phyloP scores from a whole-genome alignment of 2,329 filamentous ascomycete species.

The Alternaria gansuensis region DNA sequence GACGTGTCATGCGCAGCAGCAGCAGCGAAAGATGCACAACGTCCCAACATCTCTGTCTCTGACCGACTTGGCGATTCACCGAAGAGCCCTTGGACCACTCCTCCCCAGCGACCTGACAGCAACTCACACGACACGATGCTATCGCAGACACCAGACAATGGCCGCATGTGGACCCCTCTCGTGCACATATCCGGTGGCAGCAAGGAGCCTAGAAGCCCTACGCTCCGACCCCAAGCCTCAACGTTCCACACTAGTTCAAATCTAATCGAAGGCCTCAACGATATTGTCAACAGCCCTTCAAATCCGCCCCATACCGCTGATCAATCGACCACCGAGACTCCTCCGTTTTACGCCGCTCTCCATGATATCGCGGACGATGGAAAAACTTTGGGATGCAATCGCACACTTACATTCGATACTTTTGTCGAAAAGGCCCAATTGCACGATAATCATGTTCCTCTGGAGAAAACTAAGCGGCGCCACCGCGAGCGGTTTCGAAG shows the following conservation, averaged over 20 bases:
- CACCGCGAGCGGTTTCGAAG: not conserved
- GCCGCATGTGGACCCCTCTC: not conserved
- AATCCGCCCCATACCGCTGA: too few species aligned
- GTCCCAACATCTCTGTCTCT: not conserved
- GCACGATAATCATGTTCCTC: not conserved
- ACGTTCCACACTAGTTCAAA: too few species aligned
- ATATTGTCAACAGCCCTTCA: too few species aligned
- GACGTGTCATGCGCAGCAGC: not conserved
- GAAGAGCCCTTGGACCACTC: not conserved
- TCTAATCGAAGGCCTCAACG: too few species aligned
- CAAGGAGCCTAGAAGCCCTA: not conserved
- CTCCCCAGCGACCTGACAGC: not conserved
- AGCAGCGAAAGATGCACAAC: not conserved
- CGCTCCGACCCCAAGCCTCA: too few species aligned
- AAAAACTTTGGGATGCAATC: not conserved
- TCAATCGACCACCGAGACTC: not conserved
- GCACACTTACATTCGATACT: slow-evolving; percentile 1
- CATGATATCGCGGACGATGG: not conserved
- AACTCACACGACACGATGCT: not conserved
- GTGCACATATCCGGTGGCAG: not conserved
- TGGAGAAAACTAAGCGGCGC: not conserved
- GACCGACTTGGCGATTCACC: not conserved
- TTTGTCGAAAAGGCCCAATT: not conserved
- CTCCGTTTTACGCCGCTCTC: not conserved
- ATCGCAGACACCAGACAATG: not conserved